A percentile compares a stretch with the other conserved stretches of the same genome.
phyloP scores from a whole-genome alignment of 2,329 filamentous ascomycete species.

The Parastagonospora avenae region DNA sequence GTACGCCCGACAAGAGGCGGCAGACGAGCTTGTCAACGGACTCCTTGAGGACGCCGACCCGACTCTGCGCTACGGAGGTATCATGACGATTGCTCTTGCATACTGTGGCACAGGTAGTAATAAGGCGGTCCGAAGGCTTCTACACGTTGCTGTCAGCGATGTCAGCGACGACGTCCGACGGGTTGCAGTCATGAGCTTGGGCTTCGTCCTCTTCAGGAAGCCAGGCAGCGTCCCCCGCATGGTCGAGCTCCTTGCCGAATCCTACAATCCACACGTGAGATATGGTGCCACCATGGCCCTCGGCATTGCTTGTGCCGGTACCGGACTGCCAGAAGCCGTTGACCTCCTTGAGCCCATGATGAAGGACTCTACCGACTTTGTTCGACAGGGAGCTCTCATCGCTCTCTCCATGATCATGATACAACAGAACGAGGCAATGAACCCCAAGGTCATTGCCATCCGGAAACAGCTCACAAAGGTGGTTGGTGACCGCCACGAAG shows the following conservation, averaged over 20 bases:
- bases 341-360: conserved; percentile 98
- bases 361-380: conserved; percentile 98
- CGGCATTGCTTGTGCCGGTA: conserved; percentile 96
- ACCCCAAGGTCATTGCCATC: conserved; percentile 89
- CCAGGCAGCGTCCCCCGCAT: conserved; percentile 96
- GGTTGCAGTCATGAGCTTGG: conserved; percentile 95
- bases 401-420: conserved; percentile 97
- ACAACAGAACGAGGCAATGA: conserved; percentile 99
- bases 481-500: conserved; percentile 91
- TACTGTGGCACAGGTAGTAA: conserved; percentile 98
- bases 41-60: conserved; percentile 93
- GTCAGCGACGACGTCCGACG: conserved; percentile 97
- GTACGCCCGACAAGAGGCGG: conserved; percentile 93
- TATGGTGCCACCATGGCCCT: conserved; percentile 98
- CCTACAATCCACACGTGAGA: conserved; percentile 97
- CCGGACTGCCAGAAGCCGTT: conserved; percentile 92
- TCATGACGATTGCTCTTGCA: conserved; percentile 96
- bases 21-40: conserved; percentile 92
- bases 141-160: conserved; percentile 96
- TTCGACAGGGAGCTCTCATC: conserved; percentile 94
- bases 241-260: conserved; percentile 97
- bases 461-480: conserved; percentile 95
- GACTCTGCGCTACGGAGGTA: conserved; percentile 92
- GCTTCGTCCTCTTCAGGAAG: conserved; percentile 98
- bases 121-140: conserved; percentile 93